Evolutionary conservation across 169 alveolate genomes (phyloP).

Genomic region (Babesia caballi): DNA sequence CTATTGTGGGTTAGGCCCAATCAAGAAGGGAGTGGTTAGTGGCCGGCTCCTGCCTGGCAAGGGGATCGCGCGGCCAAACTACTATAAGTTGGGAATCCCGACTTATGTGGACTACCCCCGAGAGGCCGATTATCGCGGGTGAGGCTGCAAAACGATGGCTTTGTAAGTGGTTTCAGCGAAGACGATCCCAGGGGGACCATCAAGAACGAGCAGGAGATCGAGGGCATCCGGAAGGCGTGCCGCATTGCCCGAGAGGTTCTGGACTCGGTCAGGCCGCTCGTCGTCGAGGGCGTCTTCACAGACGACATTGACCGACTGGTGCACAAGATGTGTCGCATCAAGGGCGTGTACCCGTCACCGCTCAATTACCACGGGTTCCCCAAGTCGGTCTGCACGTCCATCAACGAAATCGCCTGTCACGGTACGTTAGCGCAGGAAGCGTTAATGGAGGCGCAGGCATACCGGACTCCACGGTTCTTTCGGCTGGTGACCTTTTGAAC

Average conservation of each 20-base stretch:
- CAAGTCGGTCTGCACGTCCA: conserved; percentile 68
- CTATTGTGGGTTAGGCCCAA: conserved; percentile 42
- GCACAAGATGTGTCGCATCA: conserved; percentile 60
- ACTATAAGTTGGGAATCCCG: conserved; percentile 69
- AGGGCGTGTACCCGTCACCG: conserved; percentile 73
- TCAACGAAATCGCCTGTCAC: conserved; percentile 73
- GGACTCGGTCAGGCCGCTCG: conserved; percentile 60
- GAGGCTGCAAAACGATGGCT: neutral
- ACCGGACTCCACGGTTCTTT: conserved; percentile 70
- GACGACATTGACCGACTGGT: conserved; percentile 68
- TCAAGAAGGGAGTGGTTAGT: conserved; percentile 64
- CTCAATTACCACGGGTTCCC: conserved; percentile 73
- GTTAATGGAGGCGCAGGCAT: conserved; percentile 21
- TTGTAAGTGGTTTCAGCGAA: neutral
- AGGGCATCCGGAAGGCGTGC: conserved; percentile 67
- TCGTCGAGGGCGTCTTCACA: conserved; percentile 72
- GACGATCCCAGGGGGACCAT: conserved; percentile 58
- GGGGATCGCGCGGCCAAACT: conserved; percentile 64
- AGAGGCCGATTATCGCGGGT: conserved; percentile 4
- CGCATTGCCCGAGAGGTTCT: conserved; percentile 67
- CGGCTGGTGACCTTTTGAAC: conserved; percentile 69
- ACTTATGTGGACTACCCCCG: conserved; percentile 59
- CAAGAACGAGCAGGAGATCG: conserved; percentile 61
- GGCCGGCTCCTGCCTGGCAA: conserved; percentile 68
- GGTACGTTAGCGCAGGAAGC: neutral